Evolutionary conservation across 2,329 filamentous ascomycete genomes (phyloP).

Genomic region (Botrytis porri): DNA sequence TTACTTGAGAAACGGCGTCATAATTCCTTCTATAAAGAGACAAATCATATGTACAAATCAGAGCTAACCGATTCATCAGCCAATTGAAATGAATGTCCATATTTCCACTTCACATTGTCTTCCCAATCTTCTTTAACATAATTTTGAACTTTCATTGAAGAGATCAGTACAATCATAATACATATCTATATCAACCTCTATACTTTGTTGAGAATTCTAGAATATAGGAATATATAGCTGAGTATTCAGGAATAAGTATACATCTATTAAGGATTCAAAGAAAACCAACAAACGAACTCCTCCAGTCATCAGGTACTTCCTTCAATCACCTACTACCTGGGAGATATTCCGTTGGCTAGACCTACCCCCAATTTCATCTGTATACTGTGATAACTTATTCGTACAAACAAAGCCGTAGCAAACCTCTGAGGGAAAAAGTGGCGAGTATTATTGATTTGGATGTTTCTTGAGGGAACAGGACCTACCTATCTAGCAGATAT

Average conservation of each 20-base stretch:
- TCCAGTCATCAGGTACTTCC: not conserved
- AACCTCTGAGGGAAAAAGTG: not conserved
- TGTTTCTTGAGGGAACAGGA: not conserved
- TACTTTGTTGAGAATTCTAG: not conserved
- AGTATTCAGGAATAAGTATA: not conserved
- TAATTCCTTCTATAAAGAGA: not conserved
- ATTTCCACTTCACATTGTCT: not conserved
- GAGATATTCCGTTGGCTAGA: not conserved
- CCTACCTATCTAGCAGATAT: no score
- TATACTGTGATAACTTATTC: not conserved
- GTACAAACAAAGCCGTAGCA: not conserved
- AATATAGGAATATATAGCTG: not conserved
- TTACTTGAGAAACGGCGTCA: not conserved
- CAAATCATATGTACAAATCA: not conserved
- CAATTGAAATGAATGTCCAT: not conserved
- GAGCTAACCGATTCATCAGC: not conserved
- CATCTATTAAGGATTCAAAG: not conserved
- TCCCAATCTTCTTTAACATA: not conserved
- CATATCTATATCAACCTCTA: not conserved
- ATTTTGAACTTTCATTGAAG: not conserved
- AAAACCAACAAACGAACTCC: not conserved
- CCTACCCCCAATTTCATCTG: not conserved
- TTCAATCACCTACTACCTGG: not conserved
- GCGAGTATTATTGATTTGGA: not conserved
- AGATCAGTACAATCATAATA: not conserved